Percentiles rank a stretch among this genome's conserved stretches.
Conservation (phyloP, 2,329 filamentous ascomycete genomes). For the Onygena corvina region DNA sequence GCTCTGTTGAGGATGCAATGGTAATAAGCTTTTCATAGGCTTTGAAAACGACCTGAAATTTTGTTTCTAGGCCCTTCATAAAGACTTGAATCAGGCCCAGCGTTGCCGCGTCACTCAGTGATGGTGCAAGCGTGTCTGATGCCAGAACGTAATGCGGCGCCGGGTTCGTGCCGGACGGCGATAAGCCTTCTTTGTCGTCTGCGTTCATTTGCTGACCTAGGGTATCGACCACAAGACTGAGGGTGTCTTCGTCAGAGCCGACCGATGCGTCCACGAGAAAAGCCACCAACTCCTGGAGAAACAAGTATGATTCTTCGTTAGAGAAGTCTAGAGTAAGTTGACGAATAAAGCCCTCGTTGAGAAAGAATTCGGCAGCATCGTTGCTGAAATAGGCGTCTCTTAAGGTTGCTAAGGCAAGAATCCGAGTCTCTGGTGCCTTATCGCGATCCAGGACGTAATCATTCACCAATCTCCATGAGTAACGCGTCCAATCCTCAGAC, state of each 20-base stretch:
- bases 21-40: conserved; percentile 53
- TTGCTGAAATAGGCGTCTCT: conserved; percentile 30
- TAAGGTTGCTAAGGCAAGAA: conserved; percentile 29
- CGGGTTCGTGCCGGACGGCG: conserved; percentile 33
- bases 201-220: conserved; percentile 28
- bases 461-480: conserved; percentile 26
- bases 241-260: conserved; percentile 23
- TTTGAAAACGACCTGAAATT: conserved; percentile 51
- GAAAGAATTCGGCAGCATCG: conserved; percentile 21
- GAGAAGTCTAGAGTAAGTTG: conserved; percentile 26
- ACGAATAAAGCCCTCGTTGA: conserved; percentile 24
- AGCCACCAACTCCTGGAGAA: conserved; percentile 30
- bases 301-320: conserved; percentile 28
- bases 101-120: conserved; percentile 51
- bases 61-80: conserved; percentile 55
- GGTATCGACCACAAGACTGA: conserved; percentile 25
- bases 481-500: conserved; percentile 24
- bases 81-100: conserved; percentile 65
- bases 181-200: conserved; percentile 24
- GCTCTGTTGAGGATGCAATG: conserved; percentile 48
- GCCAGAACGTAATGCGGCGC: conserved; percentile 24
- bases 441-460: conserved; percentile 29
- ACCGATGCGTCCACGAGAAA: conserved; percentile 28
- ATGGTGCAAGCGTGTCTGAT: conserved; percentile 23
- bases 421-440: conserved; percentile 30